Percentiles rank a stretch among this genome's conserved stretches.
These are phyloP conservation scores for Angomonas desouzai DNA, from an alignment of 208 protist genomes.

Conservation along the genomic window DNA sequence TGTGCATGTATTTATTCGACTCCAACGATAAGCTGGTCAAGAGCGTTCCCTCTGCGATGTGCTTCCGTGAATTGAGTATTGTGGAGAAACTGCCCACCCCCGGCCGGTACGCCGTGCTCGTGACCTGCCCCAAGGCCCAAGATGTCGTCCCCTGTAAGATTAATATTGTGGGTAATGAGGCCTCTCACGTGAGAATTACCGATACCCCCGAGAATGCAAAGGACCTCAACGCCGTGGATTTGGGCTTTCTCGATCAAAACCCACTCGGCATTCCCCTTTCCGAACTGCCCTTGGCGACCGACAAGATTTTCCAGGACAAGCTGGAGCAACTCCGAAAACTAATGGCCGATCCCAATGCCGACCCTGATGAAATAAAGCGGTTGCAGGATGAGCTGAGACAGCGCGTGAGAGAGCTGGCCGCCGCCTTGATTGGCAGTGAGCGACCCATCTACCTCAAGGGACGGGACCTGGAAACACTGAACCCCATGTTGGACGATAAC, in stretches of 20 bases:
- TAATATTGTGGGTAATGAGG: conserved; percentile 40
- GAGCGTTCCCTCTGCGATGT: conserved; percentile 33
- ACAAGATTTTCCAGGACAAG: conserved; percentile 34
- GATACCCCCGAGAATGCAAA: conserved; percentile 37
- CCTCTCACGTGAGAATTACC: conserved; percentile 50
- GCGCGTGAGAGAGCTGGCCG: conserved; percentile 41
- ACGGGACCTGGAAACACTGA: conserved; percentile 40
- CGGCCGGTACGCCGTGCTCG: conserved; percentile 37
- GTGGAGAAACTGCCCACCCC: conserved; percentile 26
- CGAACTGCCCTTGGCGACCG: conserved; percentile 26
- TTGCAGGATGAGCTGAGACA: conserved; percentile 41
- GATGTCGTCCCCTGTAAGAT: conserved; percentile 41
- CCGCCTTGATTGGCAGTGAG: conserved; percentile 31
- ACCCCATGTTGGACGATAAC: conserved; percentile 44
- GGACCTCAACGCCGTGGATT: conserved; percentile 34
- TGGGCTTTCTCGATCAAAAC: conserved; percentile 36
- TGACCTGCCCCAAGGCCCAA: conserved; percentile 38
- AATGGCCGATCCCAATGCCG: conserved; percentile 24
- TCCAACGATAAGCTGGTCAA: conserved; percentile 32
- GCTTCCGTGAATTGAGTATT: conserved; percentile 58
- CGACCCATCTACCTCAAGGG: conserved; percentile 35
- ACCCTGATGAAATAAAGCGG: conserved; percentile 26
- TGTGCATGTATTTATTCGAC: conserved; percentile 58
- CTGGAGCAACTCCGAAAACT: conserved; percentile 25
- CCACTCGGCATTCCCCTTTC: conserved; percentile 38